Evolutionary conservation across 2,329 filamentous ascomycete species (phyloP), one percentile per base, ranked within the genome.

Genomic region (Trichophyton simii): DNA sequence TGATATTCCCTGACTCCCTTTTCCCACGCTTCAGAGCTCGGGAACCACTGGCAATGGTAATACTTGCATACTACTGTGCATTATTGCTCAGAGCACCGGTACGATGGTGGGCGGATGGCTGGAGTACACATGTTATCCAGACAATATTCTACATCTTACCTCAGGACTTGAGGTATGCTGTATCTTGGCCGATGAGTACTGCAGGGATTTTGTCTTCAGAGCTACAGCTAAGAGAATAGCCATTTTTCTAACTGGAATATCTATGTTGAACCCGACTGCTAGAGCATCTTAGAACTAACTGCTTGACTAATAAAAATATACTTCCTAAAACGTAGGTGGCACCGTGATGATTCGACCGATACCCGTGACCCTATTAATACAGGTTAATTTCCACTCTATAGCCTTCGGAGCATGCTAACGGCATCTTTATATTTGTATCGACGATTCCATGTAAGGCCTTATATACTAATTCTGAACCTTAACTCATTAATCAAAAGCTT

Each of bases 31-130:
- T 74, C 25, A 69, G 70, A 36, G 60, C 65, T 44, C 70, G 69
- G 58, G 68, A 73, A 34, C 61, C 64, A 1, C 67, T 71, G 18
- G 72, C 72, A 1, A 62, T 76, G 13, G 69, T 75, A 28, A 68
- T 76, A 18, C 62, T 75, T 8, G 73, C 72, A 8, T 69, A 76
- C 60, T 76, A 71, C 60, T 73, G 72, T 18, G 67, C 75, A 3
- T 61, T 76, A 15, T 67, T 72, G 0, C 59, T 66, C 46, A 58
- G 59, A 25, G 61, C 63, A 5, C 60, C 64, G 3, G 25, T 59
- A 2, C 59, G 60, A 5, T 68, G 67, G 67, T 67, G 66, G 66
- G 55, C 63, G 3, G 61, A 63, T 28, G 66, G 66, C 34, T 65
- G 65, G 65, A 61, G 60, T 54, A 55, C 44, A 8, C 60, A 63